Conservation (phyloP, 331 rosid species). For the Dryas integrifolia region DNA sequence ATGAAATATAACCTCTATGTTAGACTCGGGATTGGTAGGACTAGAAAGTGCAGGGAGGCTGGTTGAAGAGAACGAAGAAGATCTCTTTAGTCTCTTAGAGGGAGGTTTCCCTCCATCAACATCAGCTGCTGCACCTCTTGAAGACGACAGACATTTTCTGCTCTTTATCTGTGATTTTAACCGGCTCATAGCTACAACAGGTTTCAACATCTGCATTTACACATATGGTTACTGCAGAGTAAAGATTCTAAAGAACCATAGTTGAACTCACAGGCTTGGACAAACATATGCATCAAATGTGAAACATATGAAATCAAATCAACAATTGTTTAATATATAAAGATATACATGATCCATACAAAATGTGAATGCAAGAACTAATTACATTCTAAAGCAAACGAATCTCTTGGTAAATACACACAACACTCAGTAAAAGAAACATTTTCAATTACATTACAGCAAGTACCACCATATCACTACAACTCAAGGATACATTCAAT, state of each 20-base stretch:
- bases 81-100: conserved; percentile 43
- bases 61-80: conserved; percentile 33
- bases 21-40: conserved; percentile 32
- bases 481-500: conserved; percentile 1
- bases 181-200: conserved; percentile 39
- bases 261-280: neutral
- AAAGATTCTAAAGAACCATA: neutral
- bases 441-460: neutral
- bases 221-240: neutral
- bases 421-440: neutral
- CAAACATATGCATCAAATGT: neutral
- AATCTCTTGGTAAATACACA: neutral
- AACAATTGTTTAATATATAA: neutral
- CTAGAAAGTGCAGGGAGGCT: conserved; percentile 29
- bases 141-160: conserved; percentile 28
- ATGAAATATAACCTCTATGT: conserved; percentile 25
- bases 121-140: conserved; percentile 20
- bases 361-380: conserved; percentile 30
- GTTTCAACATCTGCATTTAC: conserved; percentile 60
- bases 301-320: neutral
- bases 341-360: neutral
- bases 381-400: neutral
- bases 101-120: conserved; percentile 35
- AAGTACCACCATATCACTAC: neutral
- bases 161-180: conserved; percentile 41